Base-by-base conservation (phyloP, 352 stramenopile genomes). In the Globisporangium nunn region DNA sequence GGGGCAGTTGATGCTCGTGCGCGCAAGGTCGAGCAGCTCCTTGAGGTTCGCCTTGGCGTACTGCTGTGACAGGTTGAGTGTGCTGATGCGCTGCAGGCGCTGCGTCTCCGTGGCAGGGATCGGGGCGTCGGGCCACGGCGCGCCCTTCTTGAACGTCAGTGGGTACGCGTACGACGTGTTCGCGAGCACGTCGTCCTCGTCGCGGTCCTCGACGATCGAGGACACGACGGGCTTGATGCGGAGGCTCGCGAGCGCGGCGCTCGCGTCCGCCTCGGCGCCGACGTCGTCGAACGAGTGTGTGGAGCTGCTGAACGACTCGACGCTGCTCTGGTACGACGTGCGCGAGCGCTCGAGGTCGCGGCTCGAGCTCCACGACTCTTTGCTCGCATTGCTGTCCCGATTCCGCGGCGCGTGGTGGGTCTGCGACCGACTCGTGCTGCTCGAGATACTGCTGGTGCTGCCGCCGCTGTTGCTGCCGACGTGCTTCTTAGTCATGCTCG, bases 31-130 rank as follows among this genome's bases (percentile, higher is more conserved):
- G 37, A 94, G 65, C 54, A 91, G 66, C 33, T 88, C 81, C 31
- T 85, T 80, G 50, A 91, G 70, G 54, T 81, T 62, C 15, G 79
- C 79, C 52, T 88, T 85, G 49, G 81, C 82, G 58, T 87, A 91
- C 43, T 87, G 72, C 56, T 89, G 75, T 40, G 82, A 87, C 31
- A 93, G 70, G 58, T 90, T 88, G 51, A 93, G 67, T 23, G 68
- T 66, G 52, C 81, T 66, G 64, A 89, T 87, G 47, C 71, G 61
- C 49, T 78, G 54, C 6, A 93, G 47, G 1, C 84, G 81, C 62
- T 76, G 69, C 7, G 64, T 57, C 41, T 94, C 81, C 18, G 63
- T 77, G 12, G 41, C 6, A 11, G 81, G 85, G 44, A 84, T 63
- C 1, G 84, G 81, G 5, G 80, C 75, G 60, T 94, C 81, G 0